phyloP scores from a whole-genome alignment of 2,329 filamentous ascomycete species.

The Epicoccum nigrum region DNA sequence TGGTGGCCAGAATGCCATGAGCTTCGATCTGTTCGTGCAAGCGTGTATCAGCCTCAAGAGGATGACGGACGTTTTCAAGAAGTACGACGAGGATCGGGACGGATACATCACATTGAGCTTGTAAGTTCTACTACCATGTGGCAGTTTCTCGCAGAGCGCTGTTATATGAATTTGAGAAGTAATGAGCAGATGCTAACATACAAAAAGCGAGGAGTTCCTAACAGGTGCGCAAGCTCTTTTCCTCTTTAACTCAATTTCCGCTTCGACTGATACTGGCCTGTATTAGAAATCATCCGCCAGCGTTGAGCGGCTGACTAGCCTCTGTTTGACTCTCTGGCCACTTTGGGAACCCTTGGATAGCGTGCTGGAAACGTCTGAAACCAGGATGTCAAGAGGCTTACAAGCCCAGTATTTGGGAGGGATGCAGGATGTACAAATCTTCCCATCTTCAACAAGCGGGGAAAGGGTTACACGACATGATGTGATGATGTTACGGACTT shows the following conservation, averaged over 20 bases:
- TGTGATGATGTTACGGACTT: background rate
- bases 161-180: background rate
- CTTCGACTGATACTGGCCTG: constrained; percentile 57
- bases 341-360: constrained; percentile 1
- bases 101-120: constrained; percentile 72
- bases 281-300: constrained; percentile 55
- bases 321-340: background rate
- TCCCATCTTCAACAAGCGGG: too few relatives aligned
- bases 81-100: constrained; percentile 95
- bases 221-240: constrained; percentile 63
- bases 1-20: constrained; percentile 54
- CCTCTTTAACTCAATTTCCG: constrained; percentile 60
- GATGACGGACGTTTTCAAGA: constrained; percentile 99
- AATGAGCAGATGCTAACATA: background rate
- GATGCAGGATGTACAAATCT: background rate
- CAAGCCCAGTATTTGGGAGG: too few relatives aligned
- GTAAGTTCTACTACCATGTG: constrained; percentile 47
- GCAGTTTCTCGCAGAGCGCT: background rate
- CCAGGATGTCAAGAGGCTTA: background rate
- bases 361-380: background rate
- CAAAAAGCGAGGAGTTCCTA: constrained; percentile 57
- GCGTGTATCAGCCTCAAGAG: constrained; percentile 95
- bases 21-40: constrained; percentile 95
- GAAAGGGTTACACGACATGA: background rate
- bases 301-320: constrained; percentile 26